Base-by-base conservation (phyloP, 2,329 filamentous ascomycete genomes). In the Rhinocladiella similis region DNA sequence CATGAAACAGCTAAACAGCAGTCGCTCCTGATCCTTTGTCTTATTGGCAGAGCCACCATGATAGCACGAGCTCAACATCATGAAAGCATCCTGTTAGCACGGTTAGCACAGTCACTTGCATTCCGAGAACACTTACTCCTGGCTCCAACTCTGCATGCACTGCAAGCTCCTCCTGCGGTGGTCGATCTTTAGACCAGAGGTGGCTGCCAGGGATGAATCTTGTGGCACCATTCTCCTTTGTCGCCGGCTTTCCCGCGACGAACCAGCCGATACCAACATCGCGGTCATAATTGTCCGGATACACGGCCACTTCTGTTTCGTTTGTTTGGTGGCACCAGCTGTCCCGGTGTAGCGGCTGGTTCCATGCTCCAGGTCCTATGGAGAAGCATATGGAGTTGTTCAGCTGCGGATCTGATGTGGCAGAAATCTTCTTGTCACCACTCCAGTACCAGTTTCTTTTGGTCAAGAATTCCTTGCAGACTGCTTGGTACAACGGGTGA, bases 291-390 rank as follows among this genome's bases (percentile, higher is more conserved):
- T 65, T 59, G 5, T 60, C 50, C 3, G 49, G 54, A 33, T 57
- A 60, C 19, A 57, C 54, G 1, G 43, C 49, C 5, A 50, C 50
- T 38, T 60, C 54, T 12, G 29, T 36, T 29, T 56, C 62, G 53
- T 39, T 60, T 52, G 52, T 58, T 47, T 73, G 72, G 46, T 73
- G 70, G 52, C 70, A 72, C 57, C 71, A 72, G 51, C 72, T 70
- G 53, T 73, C 71, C 2, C 72, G 67, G 50, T 74, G 71, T 5
- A 73, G 62, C 6, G 64, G 61, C 50, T 73, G 71, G 1, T 69
- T 64, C 6, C 60, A 55, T 3, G 67, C 69, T 3, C 70, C 68
- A 0, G 72, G 70, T 9, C 66, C 67, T 1, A 67, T 68, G 38
- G 68, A 67, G 67, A 74, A 70, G 25, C 33, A 65, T 54, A 16